phyloP scores from a whole-genome alignment of 441 rosid genomes.

The Adansonia gregorii region DNA sequence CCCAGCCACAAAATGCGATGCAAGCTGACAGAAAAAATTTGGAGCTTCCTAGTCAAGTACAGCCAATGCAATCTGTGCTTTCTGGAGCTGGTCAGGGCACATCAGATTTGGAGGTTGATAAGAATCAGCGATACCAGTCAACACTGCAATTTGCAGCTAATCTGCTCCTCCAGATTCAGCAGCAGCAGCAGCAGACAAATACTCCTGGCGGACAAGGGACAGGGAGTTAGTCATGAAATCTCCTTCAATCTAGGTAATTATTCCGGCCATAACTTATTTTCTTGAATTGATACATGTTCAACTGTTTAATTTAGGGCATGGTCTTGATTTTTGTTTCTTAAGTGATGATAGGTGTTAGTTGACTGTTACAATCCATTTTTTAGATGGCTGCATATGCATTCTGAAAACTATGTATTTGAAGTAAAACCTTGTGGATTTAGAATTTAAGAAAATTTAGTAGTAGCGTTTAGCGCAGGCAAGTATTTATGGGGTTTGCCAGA shows the following conservation, averaged over 20 bases:
- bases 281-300: slow-evolving; percentile 20
- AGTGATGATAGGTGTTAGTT: slow-evolving; percentile 18
- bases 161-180: slow-evolving; percentile 90
- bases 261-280: slow-evolving; percentile 31
- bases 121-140: slow-evolving; percentile 88
- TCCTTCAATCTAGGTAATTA: slow-evolving; percentile 47
- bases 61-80: slow-evolving; percentile 55
- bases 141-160: slow-evolving; percentile 91
- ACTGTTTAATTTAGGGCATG: slow-evolving; percentile 19
- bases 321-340: slow-evolving; percentile 17
- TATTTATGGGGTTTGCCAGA: not conserved
- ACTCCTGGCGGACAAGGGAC: slow-evolving; percentile 56
- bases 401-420: not conserved
- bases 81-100: slow-evolving; percentile 55
- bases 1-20: slow-evolving; percentile 55
- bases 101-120: slow-evolving; percentile 71
- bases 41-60: slow-evolving; percentile 53
- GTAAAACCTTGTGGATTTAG: slow-evolving; percentile 4
- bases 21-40: slow-evolving; percentile 47
- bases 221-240: slow-evolving; percentile 50
- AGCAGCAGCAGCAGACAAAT: slow-evolving; percentile 69
- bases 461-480: slow-evolving; percentile 19
- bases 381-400: not conserved
- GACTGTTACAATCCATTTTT: not conserved
- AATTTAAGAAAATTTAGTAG: slow-evolving; percentile 16